phyloP scores from a whole-genome alignment of 192 early-diverging fungal species.

The Dissophora globulifera region DNA sequence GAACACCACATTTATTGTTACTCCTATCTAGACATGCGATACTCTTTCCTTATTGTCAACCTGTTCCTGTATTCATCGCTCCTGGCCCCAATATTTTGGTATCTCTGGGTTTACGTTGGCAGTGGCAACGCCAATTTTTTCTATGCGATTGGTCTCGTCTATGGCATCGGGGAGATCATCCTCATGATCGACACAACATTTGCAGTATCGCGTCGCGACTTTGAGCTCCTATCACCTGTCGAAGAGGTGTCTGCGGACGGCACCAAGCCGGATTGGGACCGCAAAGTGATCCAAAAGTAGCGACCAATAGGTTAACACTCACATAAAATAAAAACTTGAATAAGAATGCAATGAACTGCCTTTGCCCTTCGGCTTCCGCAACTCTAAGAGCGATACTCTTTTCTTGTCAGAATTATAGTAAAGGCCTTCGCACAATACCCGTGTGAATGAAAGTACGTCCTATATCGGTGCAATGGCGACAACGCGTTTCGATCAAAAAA shows the following conservation, averaged over 20 bases:
- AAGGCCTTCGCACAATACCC: too few species aligned
- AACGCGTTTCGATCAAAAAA: too few species aligned
- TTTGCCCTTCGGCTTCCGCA: too few species aligned
- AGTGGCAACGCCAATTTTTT: conserved; percentile 99
- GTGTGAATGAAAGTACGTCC: too few species aligned
- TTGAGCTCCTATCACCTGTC: conserved; percentile 66
- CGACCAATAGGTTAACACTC: too few species aligned
- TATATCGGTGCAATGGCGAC: too few species aligned
- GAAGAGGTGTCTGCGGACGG: conserved; percentile 5
- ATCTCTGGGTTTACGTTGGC: conserved; percentile 96
- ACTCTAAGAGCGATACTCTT: too few species aligned
- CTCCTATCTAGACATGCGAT: conserved; percentile 77
- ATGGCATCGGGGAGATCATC: conserved; percentile 86
- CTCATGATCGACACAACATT: conserved; percentile 87
- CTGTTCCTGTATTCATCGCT: conserved; percentile 79
- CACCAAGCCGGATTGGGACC: conserved; percentile 22
- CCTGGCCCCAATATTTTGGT: conserved; percentile 91
- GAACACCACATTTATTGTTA: too few species aligned
- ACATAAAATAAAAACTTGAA: too few species aligned
- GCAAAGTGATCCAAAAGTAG: conserved; percentile 42
- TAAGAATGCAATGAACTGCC: too few species aligned
- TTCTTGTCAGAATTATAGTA: too few species aligned
- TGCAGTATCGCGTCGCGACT: conserved; percentile 80
- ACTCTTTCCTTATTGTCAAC: conserved; percentile 77
- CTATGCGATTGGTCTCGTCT: conserved; percentile 96